Percentiles rank a stretch among this genome's conserved stretches.
Evolutionary conservation across 129 eudicot genomes (phyloP).

Genomic region (Chrysanthemum seticuspe): DNA sequence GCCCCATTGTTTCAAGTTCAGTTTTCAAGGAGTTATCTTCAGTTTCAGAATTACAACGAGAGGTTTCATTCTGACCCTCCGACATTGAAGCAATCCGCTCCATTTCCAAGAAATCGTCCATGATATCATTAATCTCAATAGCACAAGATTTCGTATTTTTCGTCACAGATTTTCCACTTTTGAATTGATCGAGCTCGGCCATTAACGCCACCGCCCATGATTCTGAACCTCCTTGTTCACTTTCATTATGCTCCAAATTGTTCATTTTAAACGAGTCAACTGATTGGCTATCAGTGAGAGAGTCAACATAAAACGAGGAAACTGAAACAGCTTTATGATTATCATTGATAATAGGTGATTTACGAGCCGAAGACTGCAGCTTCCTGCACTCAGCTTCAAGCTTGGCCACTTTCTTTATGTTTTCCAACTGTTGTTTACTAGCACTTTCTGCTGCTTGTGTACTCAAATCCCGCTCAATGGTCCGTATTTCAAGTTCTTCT

Average conservation of each 20-base stretch:
- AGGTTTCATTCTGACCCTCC: constrained; percentile 39
- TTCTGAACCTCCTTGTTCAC: constrained; percentile 35
- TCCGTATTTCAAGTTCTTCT: constrained; percentile 58
- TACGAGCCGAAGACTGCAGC: constrained; percentile 57
- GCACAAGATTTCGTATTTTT: constrained; percentile 36
- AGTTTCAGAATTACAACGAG: constrained; percentile 30
- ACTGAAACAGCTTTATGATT: constrained; percentile 41
- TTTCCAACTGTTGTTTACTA: constrained; percentile 76
- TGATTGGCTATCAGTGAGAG: constrained; percentile 71
- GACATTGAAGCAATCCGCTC: constrained; percentile 72
- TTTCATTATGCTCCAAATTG: constrained; percentile 34
- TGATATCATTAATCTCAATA: constrained; percentile 57
- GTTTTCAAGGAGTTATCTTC: constrained; percentile 44
- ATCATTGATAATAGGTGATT: constrained; percentile 40
- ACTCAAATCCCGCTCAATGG: constrained; percentile 77
- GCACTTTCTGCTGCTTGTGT: constrained; percentile 78
- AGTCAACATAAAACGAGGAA: constrained; percentile 52
- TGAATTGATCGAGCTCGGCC: constrained; percentile 73
- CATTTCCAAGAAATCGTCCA: constrained; percentile 95
- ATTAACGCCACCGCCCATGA: constrained; percentile 80
- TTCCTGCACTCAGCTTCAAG: constrained; percentile 82
- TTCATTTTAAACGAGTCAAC: constrained; percentile 39
- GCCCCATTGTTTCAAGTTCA: constrained; percentile 52
- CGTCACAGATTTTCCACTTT: constrained; percentile 38
- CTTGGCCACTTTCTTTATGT: constrained; percentile 72